phyloP scores from a whole-genome alignment of 768 basidiomycete species.

The Rhodosporidiobolus odoratus region DNA sequence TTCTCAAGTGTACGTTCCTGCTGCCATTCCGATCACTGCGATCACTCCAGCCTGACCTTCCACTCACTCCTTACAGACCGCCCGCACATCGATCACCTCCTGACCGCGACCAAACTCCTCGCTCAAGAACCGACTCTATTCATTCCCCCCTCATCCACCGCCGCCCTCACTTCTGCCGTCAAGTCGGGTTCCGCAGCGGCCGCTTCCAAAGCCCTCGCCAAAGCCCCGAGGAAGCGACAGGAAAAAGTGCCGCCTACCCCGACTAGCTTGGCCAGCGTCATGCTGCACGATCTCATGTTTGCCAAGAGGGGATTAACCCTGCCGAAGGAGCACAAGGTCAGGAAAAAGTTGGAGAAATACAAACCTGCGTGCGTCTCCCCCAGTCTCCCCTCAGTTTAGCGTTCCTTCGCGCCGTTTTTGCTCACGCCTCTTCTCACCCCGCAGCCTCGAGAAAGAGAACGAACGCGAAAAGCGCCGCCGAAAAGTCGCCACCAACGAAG shows the following conservation, averaged over 20 bases:
- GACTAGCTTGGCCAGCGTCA: constrained; percentile 67
- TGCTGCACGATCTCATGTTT: constrained; percentile 84
- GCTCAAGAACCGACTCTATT: constrained; percentile 35
- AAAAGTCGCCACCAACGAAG: constrained; percentile 63
- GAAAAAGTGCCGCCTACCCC: constrained; percentile 70
- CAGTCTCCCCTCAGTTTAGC: background rate
- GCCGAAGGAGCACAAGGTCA: constrained; percentile 87
- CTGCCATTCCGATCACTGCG: background rate
- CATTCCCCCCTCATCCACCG: constrained; percentile 29
- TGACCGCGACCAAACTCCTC: constrained; percentile 29
- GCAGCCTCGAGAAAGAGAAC: constrained; percentile 39
- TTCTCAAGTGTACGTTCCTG: constrained; percentile 71
- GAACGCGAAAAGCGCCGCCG: constrained; percentile 45
- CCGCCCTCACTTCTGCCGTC: constrained; percentile 16
- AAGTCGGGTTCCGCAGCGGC: constrained; percentile 54
- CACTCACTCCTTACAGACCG: constrained; percentile 12
- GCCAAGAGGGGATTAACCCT: constrained; percentile 73
- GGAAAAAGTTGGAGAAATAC: constrained; percentile 71
- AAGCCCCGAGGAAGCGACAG: constrained; percentile 32
- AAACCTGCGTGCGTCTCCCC: constrained; percentile 39
- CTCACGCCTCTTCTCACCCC: background rate
- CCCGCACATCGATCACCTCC: constrained; percentile 35
- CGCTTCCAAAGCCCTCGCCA: constrained; percentile 58
- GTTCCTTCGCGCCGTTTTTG: too few species aligned
- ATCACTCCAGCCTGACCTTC: background rate